Conservation (phyloP, 352 stramenopile species). For the Pythium coloratum region DNA sequence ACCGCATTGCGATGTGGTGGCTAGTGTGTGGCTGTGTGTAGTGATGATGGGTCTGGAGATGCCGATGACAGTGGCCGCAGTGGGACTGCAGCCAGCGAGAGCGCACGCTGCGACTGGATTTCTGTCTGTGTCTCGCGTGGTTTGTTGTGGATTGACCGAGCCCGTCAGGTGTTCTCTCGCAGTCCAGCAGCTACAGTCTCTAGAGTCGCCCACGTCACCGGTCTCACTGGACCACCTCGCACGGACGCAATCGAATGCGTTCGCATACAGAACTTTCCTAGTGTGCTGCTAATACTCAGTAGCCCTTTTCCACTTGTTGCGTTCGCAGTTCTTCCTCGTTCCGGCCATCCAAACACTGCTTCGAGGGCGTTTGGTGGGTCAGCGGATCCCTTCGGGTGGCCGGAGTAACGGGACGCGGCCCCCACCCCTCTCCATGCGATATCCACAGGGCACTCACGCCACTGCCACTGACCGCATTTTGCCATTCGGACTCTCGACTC, state of each 20-base stretch:
- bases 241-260: background rate
- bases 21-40: background rate
- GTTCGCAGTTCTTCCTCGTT: background rate
- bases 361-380: background rate
- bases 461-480: background rate
- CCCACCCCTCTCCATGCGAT: constrained; percentile 6
- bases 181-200: background rate
- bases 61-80: background rate
- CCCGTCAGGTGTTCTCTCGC: background rate
- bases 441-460: background rate
- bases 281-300: background rate
- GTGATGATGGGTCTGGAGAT: background rate
- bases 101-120: background rate
- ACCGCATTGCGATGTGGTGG: background rate
- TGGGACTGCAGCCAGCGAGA: background rate
- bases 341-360: background rate
- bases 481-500: too few species aligned
- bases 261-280: background rate
- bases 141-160: background rate
- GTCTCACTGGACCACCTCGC: background rate
- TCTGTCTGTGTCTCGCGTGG: background rate
- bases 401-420: background rate
- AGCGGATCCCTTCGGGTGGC: background rate
- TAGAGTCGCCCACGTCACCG: background rate
- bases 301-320: background rate